Base-by-base conservation (phyloP, 306 rosid genomes). In the Rosa lucieae region DNA sequence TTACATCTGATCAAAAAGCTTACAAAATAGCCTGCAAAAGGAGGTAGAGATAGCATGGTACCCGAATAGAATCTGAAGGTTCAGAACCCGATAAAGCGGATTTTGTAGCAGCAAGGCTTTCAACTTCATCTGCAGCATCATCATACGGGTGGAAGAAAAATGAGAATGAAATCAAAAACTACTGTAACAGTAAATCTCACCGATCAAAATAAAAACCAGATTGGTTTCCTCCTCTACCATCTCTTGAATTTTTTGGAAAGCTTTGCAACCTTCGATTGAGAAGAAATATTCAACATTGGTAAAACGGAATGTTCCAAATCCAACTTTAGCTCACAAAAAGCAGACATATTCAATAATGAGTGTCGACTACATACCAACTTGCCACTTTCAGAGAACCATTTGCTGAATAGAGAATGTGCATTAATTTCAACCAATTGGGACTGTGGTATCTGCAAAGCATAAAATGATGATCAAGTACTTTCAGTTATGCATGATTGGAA, bases 301-400 rank as follows among this genome's bases (percentile, higher is more conserved):
- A 71, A 75, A 75, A 39, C 65, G 43, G n/a, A 72, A 58, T 77
- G 29, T 47, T 40, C 44, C 3, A 52, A 43, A 75, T 43, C 44
- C 29, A 70, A 70, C 63, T 42, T 56, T 13, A 21, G 32, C 59
- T 43, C 26, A 75, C 56, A 23, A 44, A 81, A 68, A 56, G 81
- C 74, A 26, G 53, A 84, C 77, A n/a, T 39, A 17, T 73, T 47
- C 37, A 75, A 21, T 70, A 67, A 55, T 26, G 56, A 29, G 72
- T 21, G 79, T 77, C 75, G 35, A 63, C 59, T 23, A 82, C 87
- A 69, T 93, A 95, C 99, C 98, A 95, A 87, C 92, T 95, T 95
- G 81, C 99, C 99, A 55, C 98, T 95, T 90, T 91, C 99, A 0
- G 99, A 95, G 88, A 95, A 95, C 99, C 99, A 95, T 95, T 95